phyloP scores from a whole-genome alignment of 176 grass and related monocot species.

The Musa acuminata region DNA sequence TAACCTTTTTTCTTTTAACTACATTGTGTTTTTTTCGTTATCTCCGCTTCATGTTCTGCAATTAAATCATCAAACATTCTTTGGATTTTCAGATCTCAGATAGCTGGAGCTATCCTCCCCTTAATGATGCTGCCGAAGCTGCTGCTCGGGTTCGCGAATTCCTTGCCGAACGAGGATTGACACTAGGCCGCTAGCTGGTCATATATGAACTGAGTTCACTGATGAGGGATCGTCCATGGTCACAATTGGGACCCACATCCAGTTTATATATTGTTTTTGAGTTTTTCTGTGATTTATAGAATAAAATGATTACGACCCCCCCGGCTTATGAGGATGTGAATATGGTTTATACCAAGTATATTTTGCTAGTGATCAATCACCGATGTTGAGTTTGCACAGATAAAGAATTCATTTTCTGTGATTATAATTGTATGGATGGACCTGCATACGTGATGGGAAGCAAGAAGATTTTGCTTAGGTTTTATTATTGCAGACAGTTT shows the following conservation, averaged over 20 bases:
- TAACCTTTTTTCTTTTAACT: too few relatives aligned
- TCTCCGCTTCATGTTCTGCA: too few relatives aligned
- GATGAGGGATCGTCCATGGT: not conserved
- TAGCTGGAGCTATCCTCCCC: slow-evolving; percentile 76
- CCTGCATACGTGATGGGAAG: too few relatives aligned
- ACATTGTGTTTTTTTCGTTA: too few relatives aligned
- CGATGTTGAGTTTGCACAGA: too few relatives aligned
- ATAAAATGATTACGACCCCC: not conserved
- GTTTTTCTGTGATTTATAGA: not conserved
- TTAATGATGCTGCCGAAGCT: slow-evolving; percentile 73
- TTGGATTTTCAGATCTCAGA: slow-evolving; percentile 50
- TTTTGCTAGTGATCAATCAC: not conserved
- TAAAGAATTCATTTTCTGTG: too few relatives aligned
- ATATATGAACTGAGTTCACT: not conserved
- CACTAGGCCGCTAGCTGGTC: slow-evolving; percentile 30
- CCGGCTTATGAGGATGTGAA: not conserved
- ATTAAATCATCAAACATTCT: not conserved
- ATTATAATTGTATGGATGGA: too few relatives aligned
- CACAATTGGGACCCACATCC: not conserved
- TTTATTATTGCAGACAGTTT: too few relatives aligned
- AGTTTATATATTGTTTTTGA: not conserved
- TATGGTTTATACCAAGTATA: not conserved
- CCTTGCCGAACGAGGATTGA: slow-evolving; percentile 66
- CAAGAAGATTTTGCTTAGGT: too few relatives aligned
- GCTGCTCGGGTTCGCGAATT: slow-evolving; percentile 57